Evolutionary conservation across 768 basidiomycete species (phyloP), one percentile per base, ranked within the genome.

Genomic region (Daedalea quercina): DNA sequence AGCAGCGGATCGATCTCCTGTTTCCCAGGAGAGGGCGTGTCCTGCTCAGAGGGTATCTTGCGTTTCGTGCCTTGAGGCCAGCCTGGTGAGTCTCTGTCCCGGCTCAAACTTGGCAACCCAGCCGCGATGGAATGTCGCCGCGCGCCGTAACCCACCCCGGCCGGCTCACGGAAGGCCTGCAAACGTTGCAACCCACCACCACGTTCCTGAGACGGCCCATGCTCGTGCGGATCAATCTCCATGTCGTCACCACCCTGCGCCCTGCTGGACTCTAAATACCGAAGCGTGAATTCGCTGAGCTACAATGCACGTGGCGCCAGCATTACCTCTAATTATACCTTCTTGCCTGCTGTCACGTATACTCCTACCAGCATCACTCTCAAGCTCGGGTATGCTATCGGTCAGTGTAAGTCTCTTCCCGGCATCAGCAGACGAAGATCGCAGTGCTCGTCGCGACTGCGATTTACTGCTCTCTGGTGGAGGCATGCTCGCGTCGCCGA

Each of bases 21-120:
- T 45, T 75, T 75, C 26, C 77, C 71, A 20, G 79, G 69, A n/a
- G 75, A 64, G 62, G 79, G 71, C 23, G 66, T 67, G 48, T 70
- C 70, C 52, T 79, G 76, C 73, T 88, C 87, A 57, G 76, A 73
- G 22, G 89, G 90, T 75, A 90, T 84, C 71, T 93, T 93, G 59
- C 90, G 80, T 67, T 92, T 92, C 53, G 80, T 83, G 49, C 88
- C 87, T 62, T 82, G 81, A 64, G 60, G 63, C 58, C 54, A 55
- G 44, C 47, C 54, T 49, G 56, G 56, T 57, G 47, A 57, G 62
- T 47, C 50, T 52, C 51, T 58, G 52, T 48, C 51, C 48, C 15
- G 62, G 60, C 52, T 49, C 59, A 41, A 55, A 51, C 50, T 54
- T 53, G 35, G 51, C 54, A 52, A 52, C 58, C 81, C 78, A 60